Evolutionary conservation across 768 basidiomycete species (phyloP).

Genomic region (Boletus tylopilopsis): DNA sequence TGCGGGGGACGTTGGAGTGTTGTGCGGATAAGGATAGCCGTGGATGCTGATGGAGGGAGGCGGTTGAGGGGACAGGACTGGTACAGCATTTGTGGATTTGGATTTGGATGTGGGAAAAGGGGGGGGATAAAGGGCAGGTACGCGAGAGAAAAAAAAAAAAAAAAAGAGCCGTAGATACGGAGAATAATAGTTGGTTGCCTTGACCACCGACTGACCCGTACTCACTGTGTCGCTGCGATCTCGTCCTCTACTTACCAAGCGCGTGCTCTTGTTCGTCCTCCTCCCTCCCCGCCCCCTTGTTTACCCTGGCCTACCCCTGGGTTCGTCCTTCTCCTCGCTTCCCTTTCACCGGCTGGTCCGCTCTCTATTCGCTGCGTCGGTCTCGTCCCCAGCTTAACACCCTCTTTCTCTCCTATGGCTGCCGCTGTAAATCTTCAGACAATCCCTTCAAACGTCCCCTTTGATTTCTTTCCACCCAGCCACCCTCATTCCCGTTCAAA

Average conservation of each 20-base stretch:
- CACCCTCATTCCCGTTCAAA: conserved; percentile 71
- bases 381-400: conserved; percentile 32
- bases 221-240: conserved; percentile 29
- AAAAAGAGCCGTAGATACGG: not conserved
- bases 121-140: conserved; percentile 20
- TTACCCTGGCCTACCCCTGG: conserved; percentile 19
- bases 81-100: no score
- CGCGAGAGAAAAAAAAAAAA: not conserved
- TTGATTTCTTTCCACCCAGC: conserved; percentile 66
- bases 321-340: conserved; percentile 12
- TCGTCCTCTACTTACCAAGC: conserved; percentile 19
- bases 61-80: not conserved
- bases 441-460: conserved; percentile 61
- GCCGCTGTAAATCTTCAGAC: conserved; percentile 74
- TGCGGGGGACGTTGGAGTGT: not conserved
- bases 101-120: conserved; percentile 18
- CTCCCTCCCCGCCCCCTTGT: no score
- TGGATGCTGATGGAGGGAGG: not conserved
- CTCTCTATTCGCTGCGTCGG: conserved; percentile 31
- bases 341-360: conserved; percentile 54
- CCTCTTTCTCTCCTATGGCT: conserved; percentile 54
- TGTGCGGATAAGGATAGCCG: not conserved
- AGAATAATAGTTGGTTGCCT: conserved; percentile 39
- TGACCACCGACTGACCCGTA: conserved; percentile 44
- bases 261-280: conserved; percentile 18